Conservation (phyloP, 2,329 filamentous ascomycete genomes). For the Hansfordia pulvinata region DNA sequence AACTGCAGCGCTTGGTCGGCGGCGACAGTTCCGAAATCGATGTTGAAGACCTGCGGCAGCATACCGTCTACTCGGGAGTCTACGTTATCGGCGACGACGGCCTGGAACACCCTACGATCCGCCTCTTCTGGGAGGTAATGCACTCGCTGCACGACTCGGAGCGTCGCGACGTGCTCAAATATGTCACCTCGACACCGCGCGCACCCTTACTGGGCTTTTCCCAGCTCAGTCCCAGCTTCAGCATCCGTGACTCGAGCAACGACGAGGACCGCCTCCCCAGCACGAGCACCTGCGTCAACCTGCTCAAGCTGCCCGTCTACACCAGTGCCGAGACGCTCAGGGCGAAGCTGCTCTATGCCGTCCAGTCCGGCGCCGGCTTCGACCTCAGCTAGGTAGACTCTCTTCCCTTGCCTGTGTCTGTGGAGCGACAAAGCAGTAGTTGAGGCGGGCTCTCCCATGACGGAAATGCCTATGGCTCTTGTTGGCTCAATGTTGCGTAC, state of each 20-base stretch:
- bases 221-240: conserved; percentile 74
- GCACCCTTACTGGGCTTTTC: conserved; percentile 83
- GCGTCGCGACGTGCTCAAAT: conserved; percentile 78
- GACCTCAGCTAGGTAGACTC: conserved; percentile 59
- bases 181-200: conserved; percentile 85
- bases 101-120: conserved; percentile 70
- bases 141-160: conserved; percentile 60
- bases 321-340: conserved; percentile 48
- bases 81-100: conserved; percentile 85
- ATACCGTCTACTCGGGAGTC: conserved; percentile 78
- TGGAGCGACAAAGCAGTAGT: too few relatives aligned
- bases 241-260: conserved; percentile 69
- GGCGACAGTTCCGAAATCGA: conserved; percentile 80
- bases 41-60: conserved; percentile 67
- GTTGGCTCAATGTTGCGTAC: too few relatives aligned
- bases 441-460: too few relatives aligned
- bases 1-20: conserved; percentile 85
- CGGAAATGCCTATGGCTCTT: too few relatives aligned
- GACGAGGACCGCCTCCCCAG: conserved; percentile 75
- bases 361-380: conserved; percentile 84
- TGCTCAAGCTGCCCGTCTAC: conserved; percentile 86
- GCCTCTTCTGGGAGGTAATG: conserved; percentile 89
- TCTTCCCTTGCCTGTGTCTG: too few relatives aligned
- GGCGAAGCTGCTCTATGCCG: conserved; percentile 77
- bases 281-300: conserved; percentile 90